Base-by-base conservation (phyloP, 805 yeast genomes). In the Nakazawaea peltata region DNA sequence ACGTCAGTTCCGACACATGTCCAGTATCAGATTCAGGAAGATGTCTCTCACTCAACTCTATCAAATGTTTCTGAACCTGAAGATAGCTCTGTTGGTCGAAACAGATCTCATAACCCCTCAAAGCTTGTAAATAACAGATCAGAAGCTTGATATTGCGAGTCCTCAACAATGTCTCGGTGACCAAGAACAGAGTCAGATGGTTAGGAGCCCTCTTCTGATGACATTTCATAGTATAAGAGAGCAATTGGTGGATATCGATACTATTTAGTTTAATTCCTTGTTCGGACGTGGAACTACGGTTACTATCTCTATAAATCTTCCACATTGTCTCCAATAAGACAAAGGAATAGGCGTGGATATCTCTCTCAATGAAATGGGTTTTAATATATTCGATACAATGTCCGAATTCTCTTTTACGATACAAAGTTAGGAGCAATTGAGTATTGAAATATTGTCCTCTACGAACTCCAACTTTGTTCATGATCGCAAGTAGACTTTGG, bases 281-380 rank as follows among this genome's bases (percentile, higher is more conserved):
- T 11, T n/a, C 19, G 2, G 9, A 10, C 4, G 8, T 12, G 11
- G 4, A 11, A n/a, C 19, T 19, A n/a, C 41, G 24, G 26, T 37
- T 33, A 5, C 32, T 14, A 19, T 37, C 41, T 16, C 37, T 28
- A 13, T 37, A 33, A 29, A 37, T 30, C n/a, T 19, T 29, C 41
- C 41, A 37, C 5, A 37, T 21, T 11, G 34, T 37, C 16, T 37
- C 33, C 26, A 33, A 29, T 19, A 37, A 33, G 11, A 25, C 16
- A 13, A n/a, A 19, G 3, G 34, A 28, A n/a, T 19, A 19, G 12
- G 13, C 12, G 13, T 19, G 11, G 4, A 14, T 5, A 4, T 29
- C 11, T 3, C 19, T n/a, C 3, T 29, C 25, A 13, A 30, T 19
- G 14, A 32, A 26, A 17, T 19, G 29, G 11, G 24, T 19, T 16